Percentiles rank a stretch among this genome's conserved stretches.
Conservation (phyloP, 2,329 filamentous ascomycete species). For the Alternaria solani region DNA sequence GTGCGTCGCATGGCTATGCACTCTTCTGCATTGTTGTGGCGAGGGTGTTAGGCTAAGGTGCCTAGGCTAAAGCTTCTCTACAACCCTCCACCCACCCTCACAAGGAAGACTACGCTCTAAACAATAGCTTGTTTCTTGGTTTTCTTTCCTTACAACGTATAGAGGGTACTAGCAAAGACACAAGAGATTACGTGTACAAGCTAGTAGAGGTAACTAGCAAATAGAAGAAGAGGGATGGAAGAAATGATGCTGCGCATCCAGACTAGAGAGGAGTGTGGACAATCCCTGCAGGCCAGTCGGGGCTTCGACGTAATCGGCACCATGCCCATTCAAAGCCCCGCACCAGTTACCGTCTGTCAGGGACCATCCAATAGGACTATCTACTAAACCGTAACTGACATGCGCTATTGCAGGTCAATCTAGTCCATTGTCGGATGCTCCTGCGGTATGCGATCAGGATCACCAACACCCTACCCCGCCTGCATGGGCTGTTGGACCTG, state of each 20-base stretch:
- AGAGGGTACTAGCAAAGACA: too few relatives aligned
- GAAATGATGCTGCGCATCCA: too few relatives aligned
- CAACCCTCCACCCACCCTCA: too few relatives aligned
- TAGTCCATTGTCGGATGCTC: background rate
- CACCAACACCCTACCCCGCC: background rate
- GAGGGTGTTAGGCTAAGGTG: conserved; percentile 24
- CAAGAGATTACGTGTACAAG: too few relatives aligned
- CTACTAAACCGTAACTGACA: conserved; percentile 7
- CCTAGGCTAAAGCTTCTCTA: conserved; percentile 35
- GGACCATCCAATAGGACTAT: conserved; percentile 17
- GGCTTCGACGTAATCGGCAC: conserved; percentile 17
- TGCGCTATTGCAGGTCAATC: background rate
- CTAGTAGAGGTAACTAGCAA: too few relatives aligned
- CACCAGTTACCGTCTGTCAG: conserved; percentile 17
- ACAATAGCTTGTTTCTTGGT: too few relatives aligned
- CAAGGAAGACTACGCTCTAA: too few relatives aligned
- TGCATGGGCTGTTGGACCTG: background rate
- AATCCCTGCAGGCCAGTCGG: conserved; percentile 27
- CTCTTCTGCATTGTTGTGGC: conserved; percentile 17
- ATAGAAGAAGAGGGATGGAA: too few relatives aligned
- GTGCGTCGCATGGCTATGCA: conserved; percentile 10
- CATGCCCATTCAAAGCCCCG: conserved; percentile 16
- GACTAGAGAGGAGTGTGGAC: background rate
- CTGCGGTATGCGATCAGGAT: background rate
- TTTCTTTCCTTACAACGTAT: too few relatives aligned